Base-by-base conservation (phyloP, 164 flowering plant genomes). In the Brasenia schreberi region DNA sequence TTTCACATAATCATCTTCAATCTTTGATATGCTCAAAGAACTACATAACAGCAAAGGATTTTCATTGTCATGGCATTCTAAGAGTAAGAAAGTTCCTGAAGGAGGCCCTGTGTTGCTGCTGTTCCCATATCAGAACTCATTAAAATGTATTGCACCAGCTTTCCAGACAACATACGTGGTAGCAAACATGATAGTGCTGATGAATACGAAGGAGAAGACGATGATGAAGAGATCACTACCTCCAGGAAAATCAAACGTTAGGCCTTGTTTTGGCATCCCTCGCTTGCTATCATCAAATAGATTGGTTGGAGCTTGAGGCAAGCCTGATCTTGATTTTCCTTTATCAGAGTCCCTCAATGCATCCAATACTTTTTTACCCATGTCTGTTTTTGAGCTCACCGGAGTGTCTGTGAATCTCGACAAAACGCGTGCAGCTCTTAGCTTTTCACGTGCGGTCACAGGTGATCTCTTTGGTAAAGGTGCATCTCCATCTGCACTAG, bases 111-210 rank as follows among this genome's bases (percentile, higher is more conserved):
- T 49, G 56, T 9, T 9, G 4, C 10, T 49, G 12, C 56, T 49
- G 56, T 49, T 49, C 10, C 56, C 10, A 49, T 9, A 49, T 61
- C 23, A 61, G 33, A 12, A 61, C n/a, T 93, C 98, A 69, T 93
- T 90, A 66, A 87, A 90, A 78, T 93, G 98, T 69, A 93, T 93
- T 43, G 97, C 98, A 65, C 98, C 98, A 56, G 75, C 81, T 81
- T 93, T 93, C 98, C 98, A 93, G 23, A 93, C 97, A 42, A 90
- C 0, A 70, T 73, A 93, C 42, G 97, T 89, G 0, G 97, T 93
- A 2, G 81, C 84, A 78, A 90, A 89, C 98, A 90, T 93, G 19
- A 84, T 70, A 2, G 98, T 74, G 80, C 90, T 85, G 74, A 93
- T 90, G 53, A 85, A 72, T 52, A 84, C 87, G 71, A 84, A 77